A percentile compares a stretch with the other conserved stretches of the same genome.
These are phyloP conservation scores for Sporobolomyces roseus DNA, from an alignment of 768 basidiomycete genomes.

Conservation along the genomic window DNA sequence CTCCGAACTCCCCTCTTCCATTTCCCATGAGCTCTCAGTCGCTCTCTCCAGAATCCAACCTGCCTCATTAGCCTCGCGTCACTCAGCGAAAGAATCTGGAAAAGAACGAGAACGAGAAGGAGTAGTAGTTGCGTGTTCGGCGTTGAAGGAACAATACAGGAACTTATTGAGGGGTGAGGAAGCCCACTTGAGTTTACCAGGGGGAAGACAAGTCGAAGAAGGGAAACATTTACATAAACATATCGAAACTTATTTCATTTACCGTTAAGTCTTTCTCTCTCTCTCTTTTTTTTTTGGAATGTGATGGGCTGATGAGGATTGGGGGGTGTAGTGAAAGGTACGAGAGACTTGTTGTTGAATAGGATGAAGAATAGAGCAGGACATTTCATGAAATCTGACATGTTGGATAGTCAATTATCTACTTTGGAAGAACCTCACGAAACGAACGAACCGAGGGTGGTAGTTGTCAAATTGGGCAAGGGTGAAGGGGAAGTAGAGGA, in stretches of 20 bases:
- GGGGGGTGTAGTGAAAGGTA: conserved; percentile 58
- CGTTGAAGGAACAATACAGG: conserved; percentile 75
- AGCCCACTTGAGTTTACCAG: conserved; percentile 27
- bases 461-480: conserved; percentile 26
- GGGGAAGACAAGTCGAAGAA: conserved; percentile 12
- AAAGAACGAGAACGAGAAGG: conserved; percentile 50
- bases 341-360: conserved; percentile 57
- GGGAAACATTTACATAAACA: conserved; percentile 29
- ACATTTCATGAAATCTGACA: conserved; percentile 77
- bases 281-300: no score
- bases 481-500: conserved; percentile 25
- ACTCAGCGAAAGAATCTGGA: conserved; percentile 13
- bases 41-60: conserved; percentile 24
- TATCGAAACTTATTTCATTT: conserved; percentile 73
- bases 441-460: conserved; percentile 35
- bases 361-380: conserved; percentile 63
- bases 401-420: conserved; percentile 73
- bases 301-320: no score
- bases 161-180: conserved; percentile 67
- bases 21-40: conserved; percentile 22
- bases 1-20: background rate
- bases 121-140: conserved; percentile 80
- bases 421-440: conserved; percentile 64
- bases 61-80: conserved; percentile 5
- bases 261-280: conserved; percentile 47